phyloP scores from a whole-genome alignment of 257 asterid species.

The Nicotiana obtusifolia region DNA sequence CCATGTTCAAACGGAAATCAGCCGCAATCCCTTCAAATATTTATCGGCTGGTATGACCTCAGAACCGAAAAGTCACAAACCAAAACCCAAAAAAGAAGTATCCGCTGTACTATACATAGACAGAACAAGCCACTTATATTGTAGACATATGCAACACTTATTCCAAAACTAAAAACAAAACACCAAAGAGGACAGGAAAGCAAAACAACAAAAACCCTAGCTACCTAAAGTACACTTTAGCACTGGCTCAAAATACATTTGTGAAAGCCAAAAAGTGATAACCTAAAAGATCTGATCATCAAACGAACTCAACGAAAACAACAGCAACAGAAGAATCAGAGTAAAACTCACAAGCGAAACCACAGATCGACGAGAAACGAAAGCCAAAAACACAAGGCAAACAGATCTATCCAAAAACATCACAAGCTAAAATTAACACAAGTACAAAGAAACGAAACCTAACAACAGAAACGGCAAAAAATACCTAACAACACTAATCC shows the following conservation, averaged over 20 bases:
- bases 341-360: neutral
- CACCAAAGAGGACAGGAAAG: neutral
- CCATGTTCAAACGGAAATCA: neutral
- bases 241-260: neutral
- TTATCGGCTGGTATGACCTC: neutral
- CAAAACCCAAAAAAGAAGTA: neutral
- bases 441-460: neutral
- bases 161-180: neutral
- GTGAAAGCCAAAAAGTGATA: neutral
- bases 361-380: neutral
- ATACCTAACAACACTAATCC: neutral
- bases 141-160: neutral
- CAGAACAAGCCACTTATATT: neutral
- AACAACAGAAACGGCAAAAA: neutral
- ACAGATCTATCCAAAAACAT: conserved; percentile 1
- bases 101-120: neutral
- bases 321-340: neutral
- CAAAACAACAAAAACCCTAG: neutral
- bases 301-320: neutral
- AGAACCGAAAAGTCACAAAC: neutral
- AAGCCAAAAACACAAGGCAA: neutral
- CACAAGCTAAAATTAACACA: neutral
- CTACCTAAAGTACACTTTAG: neutral
- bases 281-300: conserved; percentile 5
- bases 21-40: neutral